Percentiles rank a stretch among this genome's conserved stretches.
These are phyloP conservation scores for Malassezia japonica DNA, from an alignment of 1,284 basidiomycete genomes.

Conservation along the genomic window DNA sequence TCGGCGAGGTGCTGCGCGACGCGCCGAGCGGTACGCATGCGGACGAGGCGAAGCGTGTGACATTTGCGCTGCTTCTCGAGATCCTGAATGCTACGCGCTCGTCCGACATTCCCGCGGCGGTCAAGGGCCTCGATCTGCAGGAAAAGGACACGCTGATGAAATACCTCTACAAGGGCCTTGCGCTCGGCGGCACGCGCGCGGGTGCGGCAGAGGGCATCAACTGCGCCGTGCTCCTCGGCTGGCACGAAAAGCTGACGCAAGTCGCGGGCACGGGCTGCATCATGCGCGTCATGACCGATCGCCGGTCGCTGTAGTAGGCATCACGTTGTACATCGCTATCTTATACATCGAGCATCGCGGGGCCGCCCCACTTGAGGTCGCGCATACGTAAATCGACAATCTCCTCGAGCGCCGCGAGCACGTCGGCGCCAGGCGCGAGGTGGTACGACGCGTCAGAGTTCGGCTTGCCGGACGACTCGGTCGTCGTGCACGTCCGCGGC, in stretches of 20 bases:
- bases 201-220: constrained; percentile 25
- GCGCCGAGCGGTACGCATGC: constrained; percentile 35
- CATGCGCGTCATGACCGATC: constrained; percentile 92
- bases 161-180: constrained; percentile 95
- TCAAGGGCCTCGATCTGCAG: constrained; percentile 66
- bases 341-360: constrained; percentile 19
- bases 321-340: too few species aligned
- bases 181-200: constrained; percentile 53
- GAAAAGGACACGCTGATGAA: constrained; percentile 93
- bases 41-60: constrained; percentile 51
- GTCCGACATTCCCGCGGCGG: constrained; percentile 68
- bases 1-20: constrained; percentile 28
- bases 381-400: constrained; percentile 30
- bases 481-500: constrained; percentile 41
- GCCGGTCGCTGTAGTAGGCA: constrained; percentile 59
- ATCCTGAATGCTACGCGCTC: constrained; percentile 91
- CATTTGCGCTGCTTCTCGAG: constrained; percentile 72
- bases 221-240: constrained; percentile 71
- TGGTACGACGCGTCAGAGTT: constrained; percentile 37
- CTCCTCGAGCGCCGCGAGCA: constrained; percentile 33
- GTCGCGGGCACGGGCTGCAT: constrained; percentile 91
- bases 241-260: constrained; percentile 96
- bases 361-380: constrained; percentile 32
- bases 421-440: constrained; percentile 26
- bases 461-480: constrained; percentile 24